Base-by-base conservation (phyloP, 352 stramenopile genomes). In the Pythium periplocum region DNA sequence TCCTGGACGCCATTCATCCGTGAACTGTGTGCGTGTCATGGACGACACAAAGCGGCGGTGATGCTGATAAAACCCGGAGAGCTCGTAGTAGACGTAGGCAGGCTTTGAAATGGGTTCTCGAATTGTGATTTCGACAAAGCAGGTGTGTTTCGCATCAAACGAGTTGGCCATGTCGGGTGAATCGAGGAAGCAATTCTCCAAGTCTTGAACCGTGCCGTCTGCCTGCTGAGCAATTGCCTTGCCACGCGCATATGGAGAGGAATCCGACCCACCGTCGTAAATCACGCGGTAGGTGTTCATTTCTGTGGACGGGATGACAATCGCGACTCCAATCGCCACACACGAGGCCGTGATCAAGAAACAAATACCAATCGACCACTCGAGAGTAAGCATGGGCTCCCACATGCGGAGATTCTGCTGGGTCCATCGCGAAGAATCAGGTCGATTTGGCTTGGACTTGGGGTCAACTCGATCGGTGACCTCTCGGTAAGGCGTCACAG, bases 101-200 rank as follows among this genome's bases (percentile, higher is more conserved):
- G 61, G 51, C 6, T 57, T 62, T 5, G 54, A 48, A 37, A 91
- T 59, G 32, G 75, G 66, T 38, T 75, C 66, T 7, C 66, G 56
- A 12, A 91, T 63, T 46, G 61, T 89, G 52, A 88, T 64, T 1
- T 60, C 75, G 34, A 89, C 66, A 50, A 62, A 89, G 66, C 81
- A 91, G 38, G 81, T 91, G 64, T 88, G 73, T 39, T 80, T 61
- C n/a, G 75, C 76, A 45, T 86, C 63, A 57, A 91, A 91, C 59
- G 64, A 78, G 51, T 91, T 83, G 52, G 75, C 75, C 33, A 71
- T 58, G 0, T 66, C 42, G 0, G 59, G 41, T 12, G 49, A 56
- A 36, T 79, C 55, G 6, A 90, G 55, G 1, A 67, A 63, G 45
- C 80, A 90, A n/a, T 88, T 90, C 11, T 45, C 33, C 3, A 82